Evolutionary conservation across 192 early-diverging fungal genomes (phyloP), one percentile per base, ranked within the genome.

Genomic region (Pilobolus umbonatus): DNA sequence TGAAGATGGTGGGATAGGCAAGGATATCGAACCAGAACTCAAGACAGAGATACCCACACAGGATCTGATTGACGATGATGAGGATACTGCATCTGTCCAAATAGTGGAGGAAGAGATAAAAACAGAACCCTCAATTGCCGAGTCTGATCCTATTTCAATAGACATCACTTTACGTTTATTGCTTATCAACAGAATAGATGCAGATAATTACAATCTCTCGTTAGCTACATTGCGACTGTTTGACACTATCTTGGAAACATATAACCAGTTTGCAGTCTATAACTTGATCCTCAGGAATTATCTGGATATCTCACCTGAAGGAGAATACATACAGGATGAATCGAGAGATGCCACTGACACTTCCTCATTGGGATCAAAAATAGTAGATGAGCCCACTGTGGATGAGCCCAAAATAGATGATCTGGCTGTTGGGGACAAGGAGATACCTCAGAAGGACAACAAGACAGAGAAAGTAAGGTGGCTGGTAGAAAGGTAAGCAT

Each of bases 211-310:
- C 15, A 66, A 78, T 17, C 56, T 84, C 29, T 62, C 77, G 10
- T 64, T 84, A 45, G 74, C 71, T 61, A 77, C 82, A 8, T 62
- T 84, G 48, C 75, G 78, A 4, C 65, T 84, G 29, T 84, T 84
- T 56, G 82, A 84, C 58, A 73, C 76, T n/a, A 73, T 84, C 12
- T 58, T 84, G 15, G 64, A 74, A 49, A 82, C 78, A 1, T 77
- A 76, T 57, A 80, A 82, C 57, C 82, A 84, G 57, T 82, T 84
- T 74, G 80, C 76, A 1, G 70, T 74, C 47, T 77, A 73, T 26
- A 82, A 76, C 40, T 64, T 84, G 17, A 72, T 80, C 7, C 71
- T 84, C 22, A 69, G 80, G 47, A 84, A 84, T 60, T 82, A 76
- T 45, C 11, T 76, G 26, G 66, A 67, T 55, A 61, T 65, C 10